Conservation (phyloP, 495 filamentous ascomycete species). For the Evansstolkia leycettana region DNA sequence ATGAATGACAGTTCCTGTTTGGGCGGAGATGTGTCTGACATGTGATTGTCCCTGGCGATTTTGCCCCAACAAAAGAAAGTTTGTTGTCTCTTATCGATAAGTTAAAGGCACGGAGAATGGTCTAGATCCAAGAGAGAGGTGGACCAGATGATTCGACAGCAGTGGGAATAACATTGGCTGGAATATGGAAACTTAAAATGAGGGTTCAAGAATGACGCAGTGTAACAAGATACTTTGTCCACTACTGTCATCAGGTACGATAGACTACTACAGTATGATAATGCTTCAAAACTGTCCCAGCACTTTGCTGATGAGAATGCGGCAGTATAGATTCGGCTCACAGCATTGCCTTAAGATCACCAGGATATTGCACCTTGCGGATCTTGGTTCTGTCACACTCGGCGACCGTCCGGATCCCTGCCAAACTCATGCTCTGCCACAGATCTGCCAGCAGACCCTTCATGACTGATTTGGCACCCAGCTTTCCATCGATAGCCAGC, state of each 20-base stretch:
- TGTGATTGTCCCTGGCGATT: slow-evolving; percentile 8
- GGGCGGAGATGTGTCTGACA: slow-evolving; percentile 1
- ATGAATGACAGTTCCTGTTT: no score
- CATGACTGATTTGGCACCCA: slow-evolving; percentile 46
- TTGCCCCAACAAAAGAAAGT: slow-evolving; percentile 6
- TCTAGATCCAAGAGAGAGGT: no score
- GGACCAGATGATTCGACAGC: background rate
- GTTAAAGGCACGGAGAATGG: no score
- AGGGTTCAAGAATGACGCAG: no score
- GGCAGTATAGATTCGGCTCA: slow-evolving; percentile 8
- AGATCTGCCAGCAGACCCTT: slow-evolving; percentile 46
- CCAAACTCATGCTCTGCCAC: slow-evolving; percentile 46
- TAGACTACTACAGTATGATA: no score
- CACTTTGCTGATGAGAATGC: no score
- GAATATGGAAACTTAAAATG: no score
- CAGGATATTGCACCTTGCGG: slow-evolving; percentile 38
- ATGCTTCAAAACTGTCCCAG: no score
- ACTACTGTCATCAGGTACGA: no score
- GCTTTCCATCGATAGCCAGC: slow-evolving; percentile 47
- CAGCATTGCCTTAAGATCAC: slow-evolving; percentile 36
- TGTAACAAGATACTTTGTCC: no score
- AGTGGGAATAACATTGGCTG: no score
- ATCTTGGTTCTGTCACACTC: slow-evolving; percentile 41
- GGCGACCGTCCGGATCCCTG: slow-evolving; percentile 39
- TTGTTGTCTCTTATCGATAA: background rate